A percentile compares a stretch with the other conserved stretches of the same genome.
phyloP scores from a whole-genome alignment of 2,329 filamentous ascomycete species.

The Colletotrichum sp. region DNA sequence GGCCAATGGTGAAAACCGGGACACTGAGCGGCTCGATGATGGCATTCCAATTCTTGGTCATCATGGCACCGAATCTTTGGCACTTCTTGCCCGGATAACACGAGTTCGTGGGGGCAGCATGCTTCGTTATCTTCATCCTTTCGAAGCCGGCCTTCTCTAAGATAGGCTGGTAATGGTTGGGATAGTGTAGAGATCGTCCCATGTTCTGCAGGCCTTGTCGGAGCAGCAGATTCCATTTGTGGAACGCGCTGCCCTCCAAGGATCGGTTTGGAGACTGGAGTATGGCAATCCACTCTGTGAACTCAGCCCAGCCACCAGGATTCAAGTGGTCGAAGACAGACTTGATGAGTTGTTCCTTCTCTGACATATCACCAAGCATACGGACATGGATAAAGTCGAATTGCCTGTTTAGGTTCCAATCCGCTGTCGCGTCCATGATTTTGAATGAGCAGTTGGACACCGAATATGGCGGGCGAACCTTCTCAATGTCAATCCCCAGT shows the following conservation, averaged over 20 bases:
- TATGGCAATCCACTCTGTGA: conserved; percentile 37
- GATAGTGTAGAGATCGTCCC: conserved; percentile 34
- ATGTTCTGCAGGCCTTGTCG: conserved; percentile 29
- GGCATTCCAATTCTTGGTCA: conserved; percentile 29
- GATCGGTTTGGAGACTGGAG: conserved; percentile 35
- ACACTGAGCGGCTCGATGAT: conserved; percentile 32
- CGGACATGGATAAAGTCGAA: conserved; percentile 37
- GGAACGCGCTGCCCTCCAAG: conserved; percentile 32
- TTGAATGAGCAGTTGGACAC: conserved; percentile 33
- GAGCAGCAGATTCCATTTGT: conserved; percentile 33
- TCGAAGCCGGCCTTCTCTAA: conserved; percentile 29
- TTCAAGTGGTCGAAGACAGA: conserved; percentile 34
- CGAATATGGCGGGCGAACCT: conserved; percentile 27
- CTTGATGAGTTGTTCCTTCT: conserved; percentile 29
- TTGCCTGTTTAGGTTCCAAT: conserved; percentile 28
- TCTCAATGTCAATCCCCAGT: conserved; percentile 34
- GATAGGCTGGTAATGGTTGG: conserved; percentile 26
- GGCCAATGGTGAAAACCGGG: conserved; percentile 39
- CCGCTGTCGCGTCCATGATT: conserved; percentile 28
- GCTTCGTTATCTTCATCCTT: conserved; percentile 28
- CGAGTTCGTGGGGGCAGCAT: conserved; percentile 30
- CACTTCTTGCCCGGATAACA: conserved; percentile 33
- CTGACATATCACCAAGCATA: conserved; percentile 32
- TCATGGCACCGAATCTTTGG: conserved; percentile 32
- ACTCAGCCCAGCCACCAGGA: conserved; percentile 27